phyloP scores from a whole-genome alignment of 495 filamentous ascomycete genomes.

The Penicillium herquei region DNA sequence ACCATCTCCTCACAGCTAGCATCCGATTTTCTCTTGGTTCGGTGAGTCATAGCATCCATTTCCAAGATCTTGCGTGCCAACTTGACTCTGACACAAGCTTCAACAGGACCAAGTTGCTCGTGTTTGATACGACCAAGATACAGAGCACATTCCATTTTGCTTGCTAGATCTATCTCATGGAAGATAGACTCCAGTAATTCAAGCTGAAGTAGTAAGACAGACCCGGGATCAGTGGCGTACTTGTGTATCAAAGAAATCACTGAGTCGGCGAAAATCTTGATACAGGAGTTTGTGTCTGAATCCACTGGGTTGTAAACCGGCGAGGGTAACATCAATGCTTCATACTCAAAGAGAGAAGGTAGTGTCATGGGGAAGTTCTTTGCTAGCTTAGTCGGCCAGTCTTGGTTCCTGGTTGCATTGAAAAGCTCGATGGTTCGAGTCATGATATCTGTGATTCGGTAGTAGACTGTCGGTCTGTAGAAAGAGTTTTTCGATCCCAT shows the following conservation, averaged over 20 bases:
- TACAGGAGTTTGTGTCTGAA: too few relatives aligned
- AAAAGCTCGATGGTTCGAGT: not conserved
- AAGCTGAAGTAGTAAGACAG: not conserved
- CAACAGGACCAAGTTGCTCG: not conserved
- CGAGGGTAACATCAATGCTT: not conserved
- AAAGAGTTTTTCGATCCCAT: too few relatives aligned
- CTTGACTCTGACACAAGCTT: not conserved
- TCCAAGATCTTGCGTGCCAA: not conserved
- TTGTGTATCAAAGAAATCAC: not conserved
- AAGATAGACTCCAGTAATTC: not conserved
- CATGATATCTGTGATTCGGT: not conserved
- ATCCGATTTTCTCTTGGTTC: too few relatives aligned
- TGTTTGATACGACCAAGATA: not conserved
- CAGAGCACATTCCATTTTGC: not conserved
- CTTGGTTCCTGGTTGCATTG: not conserved
- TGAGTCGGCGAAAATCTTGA: not conserved
- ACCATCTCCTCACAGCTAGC: not conserved
- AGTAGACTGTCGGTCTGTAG: too few relatives aligned
- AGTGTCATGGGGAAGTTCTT: constrained; percentile 1
- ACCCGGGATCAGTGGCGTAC: not conserved
- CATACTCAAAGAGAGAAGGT: constrained; percentile 4
- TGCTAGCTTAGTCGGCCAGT: not conserved
- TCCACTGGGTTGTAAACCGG: not conserved
- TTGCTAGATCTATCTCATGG: not conserved
- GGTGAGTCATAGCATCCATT: too few relatives aligned